Conservation (phyloP, 176 grass and related monocot genomes). For the Zea mays region DNA sequence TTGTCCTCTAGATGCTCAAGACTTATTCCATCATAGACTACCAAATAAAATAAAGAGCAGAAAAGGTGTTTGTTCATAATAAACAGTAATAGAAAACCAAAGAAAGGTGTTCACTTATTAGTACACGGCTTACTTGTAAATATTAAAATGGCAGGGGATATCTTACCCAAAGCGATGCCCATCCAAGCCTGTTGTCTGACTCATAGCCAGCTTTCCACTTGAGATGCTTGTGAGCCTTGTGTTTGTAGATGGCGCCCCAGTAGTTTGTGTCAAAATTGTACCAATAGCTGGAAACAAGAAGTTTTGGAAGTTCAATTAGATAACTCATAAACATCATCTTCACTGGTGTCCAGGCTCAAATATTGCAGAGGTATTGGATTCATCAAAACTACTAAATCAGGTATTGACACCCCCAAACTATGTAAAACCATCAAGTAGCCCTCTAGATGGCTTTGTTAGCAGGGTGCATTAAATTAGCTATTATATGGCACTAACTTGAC, state of each 20-base stretch:
- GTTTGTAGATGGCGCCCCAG: constrained; percentile 81
- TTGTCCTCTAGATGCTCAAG: too few species aligned
- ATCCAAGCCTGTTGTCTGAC: constrained; percentile 63
- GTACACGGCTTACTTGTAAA: neutral
- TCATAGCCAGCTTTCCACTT: constrained; percentile 97
- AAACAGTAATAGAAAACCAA: neutral
- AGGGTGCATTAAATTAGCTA: neutral
- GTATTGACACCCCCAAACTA: neutral
- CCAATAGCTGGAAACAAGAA: constrained; percentile 54
- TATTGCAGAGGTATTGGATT: neutral
- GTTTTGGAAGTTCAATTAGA: constrained; percentile 9
- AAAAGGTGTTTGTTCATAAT: neutral
- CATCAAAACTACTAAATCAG: neutral
- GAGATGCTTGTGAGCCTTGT: constrained; percentile 63
- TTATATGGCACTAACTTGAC: neutral
- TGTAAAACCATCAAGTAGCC: neutral
- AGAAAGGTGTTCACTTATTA: neutral
- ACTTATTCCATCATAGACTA: too few species aligned
- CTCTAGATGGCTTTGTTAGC: neutral
- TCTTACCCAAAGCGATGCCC: constrained; percentile 85
- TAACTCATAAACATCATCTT: constrained; percentile 16
- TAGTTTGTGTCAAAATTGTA: constrained; percentile 76
- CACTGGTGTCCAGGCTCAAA: neutral
- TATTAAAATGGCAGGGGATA: neutral
- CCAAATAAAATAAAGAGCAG: neutral